Evolutionary conservation across 2,329 filamentous ascomycete species (phyloP), one percentile per base, ranked within the genome.

Genomic region (Epichloe sibirici): DNA sequence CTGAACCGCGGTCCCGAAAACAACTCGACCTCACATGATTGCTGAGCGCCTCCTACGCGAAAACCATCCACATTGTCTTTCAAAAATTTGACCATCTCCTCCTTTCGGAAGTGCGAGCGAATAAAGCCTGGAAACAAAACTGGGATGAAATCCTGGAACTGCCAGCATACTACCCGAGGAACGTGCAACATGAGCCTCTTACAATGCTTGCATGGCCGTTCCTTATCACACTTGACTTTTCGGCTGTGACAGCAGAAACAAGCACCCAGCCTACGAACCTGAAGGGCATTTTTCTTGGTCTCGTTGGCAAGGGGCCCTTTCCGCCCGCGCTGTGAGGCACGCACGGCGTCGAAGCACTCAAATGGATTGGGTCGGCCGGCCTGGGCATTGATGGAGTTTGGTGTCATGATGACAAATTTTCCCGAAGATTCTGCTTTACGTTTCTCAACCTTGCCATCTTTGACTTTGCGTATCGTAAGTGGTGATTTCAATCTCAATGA

Each of bases 181-280:
- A 79, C 68, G 48, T 71, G 65, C 2, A 68, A 61, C 51, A 71
- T 69, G 51, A 80, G 69, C 63, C 77, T 77, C 57, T 69, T 71
- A 68, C 78, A 81, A 65, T 74, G 79, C 62, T 72, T 73, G 65
- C 78, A 81, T 0, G 78, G 76, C 45, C 77, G 67, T 58, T 76
- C 71, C 56, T 73, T 72, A 61, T 79, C 76, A 56, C 78, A 81
- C 61, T 74, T 76, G 51, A 81, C 78, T 62, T 81, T 81, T 57
- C 78, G 75, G 53, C 73, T 75, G 59, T 78, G 76, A 59, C 78
- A 81, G 65, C 76, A 78, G 66, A 81, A 81, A 61, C 78, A 81
- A 9, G 78, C 78, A 5, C 78, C 77, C 4, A 70, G 63, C 35
- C 76, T 71, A 15, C 78, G 72, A 11, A 81, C 76, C 52, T 77